Evolutionary conservation across 306 rosid species (phyloP).

Genomic region (Rubus parviflorus): DNA sequence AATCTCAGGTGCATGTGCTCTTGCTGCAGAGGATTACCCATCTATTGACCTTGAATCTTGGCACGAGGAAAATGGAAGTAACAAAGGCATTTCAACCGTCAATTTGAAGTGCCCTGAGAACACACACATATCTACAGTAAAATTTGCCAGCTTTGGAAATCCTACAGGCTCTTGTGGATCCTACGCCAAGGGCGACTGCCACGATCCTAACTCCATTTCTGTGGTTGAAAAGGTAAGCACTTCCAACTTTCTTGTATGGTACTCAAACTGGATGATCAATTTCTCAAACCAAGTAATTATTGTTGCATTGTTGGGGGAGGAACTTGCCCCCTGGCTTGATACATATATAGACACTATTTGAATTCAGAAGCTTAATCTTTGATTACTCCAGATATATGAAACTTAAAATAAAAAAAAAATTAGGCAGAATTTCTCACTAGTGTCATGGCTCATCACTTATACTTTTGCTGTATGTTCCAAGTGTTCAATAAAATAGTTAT

Average conservation of each 20-base stretch:
- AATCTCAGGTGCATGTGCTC: conserved; percentile 52
- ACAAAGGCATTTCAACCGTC: conserved; percentile 36
- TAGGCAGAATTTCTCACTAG: too few species aligned
- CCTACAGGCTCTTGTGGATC: conserved; percentile 86
- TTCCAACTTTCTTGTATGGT: not conserved
- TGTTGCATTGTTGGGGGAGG: not conserved
- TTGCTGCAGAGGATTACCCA: conserved; percentile 66
- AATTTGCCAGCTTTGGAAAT: conserved; percentile 81
- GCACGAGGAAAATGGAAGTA: conserved; percentile 30
- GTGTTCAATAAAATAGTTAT: too few species aligned
- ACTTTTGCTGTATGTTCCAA: too few species aligned
- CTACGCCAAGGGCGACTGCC: conserved; percentile 65
- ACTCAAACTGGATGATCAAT: not conserved
- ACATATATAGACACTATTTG: not conserved
- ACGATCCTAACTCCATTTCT: conserved; percentile 58
- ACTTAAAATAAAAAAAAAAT: not conserved
- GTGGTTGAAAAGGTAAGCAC: conserved; percentile 66
- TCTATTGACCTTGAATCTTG: conserved; percentile 42
- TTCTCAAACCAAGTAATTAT: not conserved
- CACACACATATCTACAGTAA: conserved; percentile 44
- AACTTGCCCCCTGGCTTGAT: too few species aligned
- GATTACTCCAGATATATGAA: not conserved
- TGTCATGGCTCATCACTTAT: too few species aligned
- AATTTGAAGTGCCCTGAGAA: conserved; percentile 59
- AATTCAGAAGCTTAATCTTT: not conserved